Percentiles rank a stretch among this genome's conserved stretches.
Evolutionary conservation across 2,329 filamentous ascomycete species (phyloP).

Genomic region (Chaetomium globosum): DNA sequence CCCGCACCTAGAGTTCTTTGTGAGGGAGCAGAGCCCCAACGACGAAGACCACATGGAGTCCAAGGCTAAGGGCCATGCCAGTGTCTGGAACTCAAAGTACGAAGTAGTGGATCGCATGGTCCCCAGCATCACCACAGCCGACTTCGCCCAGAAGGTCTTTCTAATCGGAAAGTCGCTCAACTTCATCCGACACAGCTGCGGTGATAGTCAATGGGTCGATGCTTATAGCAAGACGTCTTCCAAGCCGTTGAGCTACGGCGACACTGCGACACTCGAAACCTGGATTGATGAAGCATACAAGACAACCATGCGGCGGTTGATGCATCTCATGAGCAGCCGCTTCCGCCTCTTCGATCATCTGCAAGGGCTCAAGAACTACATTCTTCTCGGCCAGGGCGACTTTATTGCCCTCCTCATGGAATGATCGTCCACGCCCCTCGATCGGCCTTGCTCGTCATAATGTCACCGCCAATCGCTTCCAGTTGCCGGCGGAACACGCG

Average conservation of each 20-base stretch:
- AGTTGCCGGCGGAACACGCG: slow-evolving; percentile 94
- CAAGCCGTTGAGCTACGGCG: slow-evolving; percentile 88
- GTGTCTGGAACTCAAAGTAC: slow-evolving; percentile 98
- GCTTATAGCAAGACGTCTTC: slow-evolving; percentile 91
- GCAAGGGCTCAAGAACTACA: slow-evolving; percentile 88
- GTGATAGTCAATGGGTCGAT: slow-evolving; percentile 93
- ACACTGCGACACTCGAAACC: slow-evolving; percentile 85
- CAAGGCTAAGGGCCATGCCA: slow-evolving; percentile 69
- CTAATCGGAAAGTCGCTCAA: slow-evolving; percentile 97
- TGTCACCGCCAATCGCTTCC: no score
- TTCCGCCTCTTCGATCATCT: slow-evolving; percentile 95
- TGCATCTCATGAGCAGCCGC: slow-evolving; percentile 90
- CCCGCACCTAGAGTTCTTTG: slow-evolving; percentile 93
- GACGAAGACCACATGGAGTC: slow-evolving; percentile 50
- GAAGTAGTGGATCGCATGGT: slow-evolving; percentile 83
- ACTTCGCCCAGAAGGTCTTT: slow-evolving; percentile 95
- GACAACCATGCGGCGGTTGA: slow-evolving; percentile 93
- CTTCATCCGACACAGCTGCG: slow-evolving; percentile 94
- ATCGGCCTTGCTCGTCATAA: no score
- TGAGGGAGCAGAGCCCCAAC: slow-evolving; percentile 73
- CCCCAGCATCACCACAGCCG: slow-evolving; percentile 86
- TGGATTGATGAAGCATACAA: slow-evolving; percentile 98
- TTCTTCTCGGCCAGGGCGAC: slow-evolving; percentile 91
- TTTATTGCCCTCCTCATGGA: slow-evolving; percentile 98
- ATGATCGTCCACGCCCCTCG: no score